phyloP scores from a whole-genome alignment of 441 rosid genomes.

The Jatropha multifida region DNA sequence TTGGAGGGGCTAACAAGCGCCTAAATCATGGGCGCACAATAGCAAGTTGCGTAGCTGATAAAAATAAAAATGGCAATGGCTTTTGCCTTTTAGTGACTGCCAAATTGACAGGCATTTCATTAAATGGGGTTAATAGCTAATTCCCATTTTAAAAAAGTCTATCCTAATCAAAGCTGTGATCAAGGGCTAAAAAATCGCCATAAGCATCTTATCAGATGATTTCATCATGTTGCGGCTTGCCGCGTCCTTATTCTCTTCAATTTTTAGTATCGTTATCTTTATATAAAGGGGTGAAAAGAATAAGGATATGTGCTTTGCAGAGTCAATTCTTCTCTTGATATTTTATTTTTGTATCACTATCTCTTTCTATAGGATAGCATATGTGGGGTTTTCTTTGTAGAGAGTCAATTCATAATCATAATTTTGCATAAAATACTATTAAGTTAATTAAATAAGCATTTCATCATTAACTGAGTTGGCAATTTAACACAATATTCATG shows the following conservation, averaged over 20 bases:
- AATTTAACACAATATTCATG: neutral
- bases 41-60: neutral
- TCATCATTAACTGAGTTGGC: neutral
- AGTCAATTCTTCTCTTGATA: neutral
- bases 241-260: conserved; percentile 19
- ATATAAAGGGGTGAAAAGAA: conserved; percentile 3
- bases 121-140: neutral
- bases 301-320: conserved; percentile 10
- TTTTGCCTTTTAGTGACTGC: neutral
- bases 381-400: neutral
- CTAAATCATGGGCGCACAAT: conserved; percentile 16
- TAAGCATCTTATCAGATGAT: neutral
- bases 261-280: conserved; percentile 1
- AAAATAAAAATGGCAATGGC: neutral
- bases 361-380: neutral
- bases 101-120: conserved; percentile 28
- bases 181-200: neutral
- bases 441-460: neutral
- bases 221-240: conserved; percentile 27
- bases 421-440: neutral
- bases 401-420: conserved; percentile 6
- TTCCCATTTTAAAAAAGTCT: neutral
- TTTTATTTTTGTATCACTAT: neutral
- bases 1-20: conserved; percentile 16
- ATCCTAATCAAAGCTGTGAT: neutral